Conservation (phyloP, 805 yeast species). For the Lachancea kluyveri region DNA sequence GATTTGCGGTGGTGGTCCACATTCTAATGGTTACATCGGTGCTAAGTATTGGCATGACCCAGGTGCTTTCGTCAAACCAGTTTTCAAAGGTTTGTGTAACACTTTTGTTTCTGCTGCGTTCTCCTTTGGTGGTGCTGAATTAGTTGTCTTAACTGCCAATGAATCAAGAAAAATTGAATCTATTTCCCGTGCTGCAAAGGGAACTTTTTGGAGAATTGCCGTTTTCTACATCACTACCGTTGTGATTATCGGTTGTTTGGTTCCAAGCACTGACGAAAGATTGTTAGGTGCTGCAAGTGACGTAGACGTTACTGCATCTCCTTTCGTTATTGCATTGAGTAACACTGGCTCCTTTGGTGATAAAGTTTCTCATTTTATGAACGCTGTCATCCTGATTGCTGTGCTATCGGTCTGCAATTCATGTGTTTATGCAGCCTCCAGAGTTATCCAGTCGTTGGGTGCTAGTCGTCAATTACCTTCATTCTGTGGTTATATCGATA, state of each 20-base stretch:
- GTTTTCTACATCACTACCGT: conserved; percentile 51
- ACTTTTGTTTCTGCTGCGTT: conserved; percentile 70
- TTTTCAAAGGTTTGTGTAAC: conserved; percentile 56
- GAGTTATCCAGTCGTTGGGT: conserved; percentile 48
- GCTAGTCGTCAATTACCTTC: conserved; percentile 47
- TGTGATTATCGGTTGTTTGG: conserved; percentile 57
- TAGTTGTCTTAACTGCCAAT: conserved; percentile 66
- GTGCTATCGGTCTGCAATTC: conserved; percentile 59
- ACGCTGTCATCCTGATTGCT: conserved; percentile 52
- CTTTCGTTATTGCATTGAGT: conserved; percentile 44
- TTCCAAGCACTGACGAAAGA: conserved; percentile 52
- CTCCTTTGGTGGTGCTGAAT: conserved; percentile 64
- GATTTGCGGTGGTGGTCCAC: conserved; percentile 41
- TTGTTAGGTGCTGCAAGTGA: conserved; percentile 36
- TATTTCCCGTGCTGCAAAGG: conserved; percentile 54
- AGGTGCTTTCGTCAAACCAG: conserved; percentile 45
- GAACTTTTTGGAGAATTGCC: conserved; percentile 52
- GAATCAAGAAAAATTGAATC: conserved; percentile 50
- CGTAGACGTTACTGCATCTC: conserved; percentile 44
- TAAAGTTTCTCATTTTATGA: conserved; percentile 50
- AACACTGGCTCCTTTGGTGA: conserved; percentile 43
- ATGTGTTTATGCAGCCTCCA: conserved; percentile 52
- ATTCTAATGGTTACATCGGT: conserved; percentile 36
- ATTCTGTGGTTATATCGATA: conserved; percentile 41
- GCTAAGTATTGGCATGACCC: conserved; percentile 43